These are phyloP conservation scores for Glebionis coronaria DNA, from an alignment of 129 eudicot species.

Conservation along the genomic window DNA sequence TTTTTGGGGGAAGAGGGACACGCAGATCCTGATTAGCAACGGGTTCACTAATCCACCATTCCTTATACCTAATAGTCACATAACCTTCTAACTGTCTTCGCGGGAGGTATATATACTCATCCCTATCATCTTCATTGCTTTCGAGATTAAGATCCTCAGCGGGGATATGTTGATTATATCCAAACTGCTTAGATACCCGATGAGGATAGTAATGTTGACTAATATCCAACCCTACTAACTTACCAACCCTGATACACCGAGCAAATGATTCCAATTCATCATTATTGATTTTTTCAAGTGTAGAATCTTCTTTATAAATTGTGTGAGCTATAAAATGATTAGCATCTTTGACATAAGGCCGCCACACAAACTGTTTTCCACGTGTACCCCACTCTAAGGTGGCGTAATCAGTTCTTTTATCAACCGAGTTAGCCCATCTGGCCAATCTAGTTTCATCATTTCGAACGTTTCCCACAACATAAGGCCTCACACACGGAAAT, in stretches of 20 bases:
- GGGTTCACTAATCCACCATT: conserved; percentile 44
- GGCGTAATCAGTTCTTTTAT: background rate
- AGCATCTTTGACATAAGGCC: conserved; percentile 39
- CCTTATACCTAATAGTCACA: conserved; percentile 31
- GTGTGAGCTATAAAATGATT: conserved; percentile 21
- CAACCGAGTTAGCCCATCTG: conserved; percentile 26
- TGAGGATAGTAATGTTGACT: conserved; percentile 45
- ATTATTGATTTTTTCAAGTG: conserved; percentile 2
- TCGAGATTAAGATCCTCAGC: conserved; percentile 4
- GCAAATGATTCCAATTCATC: conserved; percentile 31
- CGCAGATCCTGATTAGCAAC: conserved; percentile 1
- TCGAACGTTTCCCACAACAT: background rate
- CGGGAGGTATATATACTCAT: conserved; percentile 33
- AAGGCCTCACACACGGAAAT: conserved; percentile 21
- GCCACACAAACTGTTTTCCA: conserved; percentile 35
- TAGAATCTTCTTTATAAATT: conserved; percentile 27
- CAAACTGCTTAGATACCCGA: conserved; percentile 60
- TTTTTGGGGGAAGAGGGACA: conserved; percentile 12
- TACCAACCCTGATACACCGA: conserved; percentile 31
- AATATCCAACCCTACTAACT: conserved; percentile 36
- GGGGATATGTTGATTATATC: conserved; percentile 56
- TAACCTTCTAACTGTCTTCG: conserved; percentile 26
- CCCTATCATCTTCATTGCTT: conserved; percentile 31
- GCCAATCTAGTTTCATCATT: conserved; percentile 40
- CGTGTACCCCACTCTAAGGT: conserved; percentile 8